phyloP scores from a whole-genome alignment of 2,329 filamentous ascomycete genomes.

The Aspergillus jensenii region DNA sequence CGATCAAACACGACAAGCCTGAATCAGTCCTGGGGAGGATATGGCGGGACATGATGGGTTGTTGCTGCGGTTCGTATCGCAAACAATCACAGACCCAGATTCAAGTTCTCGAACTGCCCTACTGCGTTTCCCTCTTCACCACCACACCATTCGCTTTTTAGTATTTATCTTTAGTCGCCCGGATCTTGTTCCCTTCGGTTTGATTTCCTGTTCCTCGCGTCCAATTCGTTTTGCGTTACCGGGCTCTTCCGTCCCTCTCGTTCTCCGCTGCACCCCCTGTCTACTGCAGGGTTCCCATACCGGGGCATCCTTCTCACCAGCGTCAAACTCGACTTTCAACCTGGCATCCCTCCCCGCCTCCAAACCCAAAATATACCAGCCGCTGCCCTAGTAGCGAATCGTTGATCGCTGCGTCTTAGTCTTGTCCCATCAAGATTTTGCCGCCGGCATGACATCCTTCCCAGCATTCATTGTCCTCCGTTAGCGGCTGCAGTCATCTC shows the following conservation, averaged over 20 bases:
- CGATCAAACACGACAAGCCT: not conserved
- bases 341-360: not conserved
- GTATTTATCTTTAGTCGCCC: conserved; percentile 3
- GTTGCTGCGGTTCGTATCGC: conserved; percentile 3
- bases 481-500: conserved; percentile 23
- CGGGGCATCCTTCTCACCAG: conserved; percentile 7
- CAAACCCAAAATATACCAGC: conserved; percentile 7
- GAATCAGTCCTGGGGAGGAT: not conserved
- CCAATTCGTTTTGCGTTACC: not conserved
- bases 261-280: conserved; percentile 6
- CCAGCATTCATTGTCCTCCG: conserved; percentile 22
- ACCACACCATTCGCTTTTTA: conserved; percentile 8
- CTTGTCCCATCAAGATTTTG: conserved; percentile 23
- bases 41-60: not conserved
- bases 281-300: conserved; percentile 10
- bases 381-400: conserved; percentile 16
- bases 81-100: not conserved
- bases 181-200: not conserved
- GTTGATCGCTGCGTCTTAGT: conserved; percentile 7
- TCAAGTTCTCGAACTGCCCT: not conserved
- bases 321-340: not conserved
- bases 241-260: conserved; percentile 1
- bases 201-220: conserved; percentile 5
- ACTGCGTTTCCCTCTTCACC: conserved; percentile 23
- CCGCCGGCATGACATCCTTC: conserved; percentile 24